Conservation (phyloP, 2,329 filamentous ascomycete species). For the Fusarium sp. region DNA sequence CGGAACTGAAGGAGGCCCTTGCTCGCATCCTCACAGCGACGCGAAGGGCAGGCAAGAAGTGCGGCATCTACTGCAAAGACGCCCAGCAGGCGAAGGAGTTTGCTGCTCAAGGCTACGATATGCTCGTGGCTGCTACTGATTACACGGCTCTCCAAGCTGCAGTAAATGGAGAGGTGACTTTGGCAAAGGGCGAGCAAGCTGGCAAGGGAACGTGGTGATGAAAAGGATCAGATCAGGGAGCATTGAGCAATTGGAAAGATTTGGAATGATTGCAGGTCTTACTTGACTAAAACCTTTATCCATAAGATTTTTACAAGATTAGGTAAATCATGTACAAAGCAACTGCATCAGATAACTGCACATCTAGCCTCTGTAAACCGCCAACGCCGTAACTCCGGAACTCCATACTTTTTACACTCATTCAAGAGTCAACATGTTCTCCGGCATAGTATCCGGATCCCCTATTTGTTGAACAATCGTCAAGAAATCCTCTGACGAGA, state of each 20-base stretch:
- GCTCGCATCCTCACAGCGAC: conserved; percentile 63
- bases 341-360: neutral
- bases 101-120: conserved; percentile 64
- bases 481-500: conserved; percentile 51
- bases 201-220: neutral
- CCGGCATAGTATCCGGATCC: conserved; percentile 34
- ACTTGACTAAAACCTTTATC: neutral
- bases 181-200: conserved; percentile 51
- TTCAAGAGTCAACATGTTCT: conserved; percentile 35
- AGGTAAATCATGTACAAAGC: neutral
- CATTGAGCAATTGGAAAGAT: neutral
- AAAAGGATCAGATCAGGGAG: neutral
- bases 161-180: conserved; percentile 54
- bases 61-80: conserved; percentile 63
- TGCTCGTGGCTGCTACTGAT: conserved; percentile 65
- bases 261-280: neutral
- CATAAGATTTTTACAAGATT: neutral
- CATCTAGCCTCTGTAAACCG: neutral
- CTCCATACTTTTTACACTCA: conserved; percentile 4
- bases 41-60: conserved; percentile 67
- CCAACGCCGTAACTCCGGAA: neutral
- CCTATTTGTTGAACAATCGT: conserved; percentile 50
- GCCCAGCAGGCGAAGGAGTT: conserved; percentile 62
- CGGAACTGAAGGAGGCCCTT: conserved; percentile 65
- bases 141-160: conserved; percentile 56